A percentile compares a stretch with the other conserved stretches of the same genome.
Conservation (phyloP, 768 basidiomycete species). For the Lactarius hengduanensis region DNA sequence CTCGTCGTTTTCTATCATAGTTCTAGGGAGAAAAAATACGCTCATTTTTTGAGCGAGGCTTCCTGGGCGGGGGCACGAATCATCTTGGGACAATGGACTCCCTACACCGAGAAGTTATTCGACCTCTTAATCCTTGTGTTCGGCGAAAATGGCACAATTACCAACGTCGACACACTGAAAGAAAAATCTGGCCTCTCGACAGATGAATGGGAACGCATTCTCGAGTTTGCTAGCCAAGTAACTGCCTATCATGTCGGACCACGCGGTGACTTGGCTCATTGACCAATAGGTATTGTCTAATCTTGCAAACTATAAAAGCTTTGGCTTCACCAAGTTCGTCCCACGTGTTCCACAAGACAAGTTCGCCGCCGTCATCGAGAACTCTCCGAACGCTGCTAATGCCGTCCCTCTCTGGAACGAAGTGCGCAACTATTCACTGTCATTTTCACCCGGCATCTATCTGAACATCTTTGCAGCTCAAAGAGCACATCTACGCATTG, state of each 20-base stretch:
- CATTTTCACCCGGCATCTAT: background rate
- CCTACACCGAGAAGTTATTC: conserved; percentile 63
- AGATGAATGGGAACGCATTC: conserved; percentile 64
- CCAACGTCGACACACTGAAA: conserved; percentile 55
- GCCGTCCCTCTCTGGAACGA: conserved; percentile 62
- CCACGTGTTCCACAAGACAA: conserved; percentile 62
- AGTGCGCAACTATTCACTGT: conserved; percentile 38
- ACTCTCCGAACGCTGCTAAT: conserved; percentile 56
- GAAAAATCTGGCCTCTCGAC: conserved; percentile 50
- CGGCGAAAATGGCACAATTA: conserved; percentile 56
- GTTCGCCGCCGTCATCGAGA: conserved; percentile 61
- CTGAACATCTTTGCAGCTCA: conserved; percentile 46
- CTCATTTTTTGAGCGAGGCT: conserved; percentile 67
- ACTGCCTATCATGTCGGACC: conserved; percentile 1
- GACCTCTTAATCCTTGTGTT: conserved; percentile 71
- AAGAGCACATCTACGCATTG: conserved; percentile 69
- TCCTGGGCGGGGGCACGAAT: conserved; percentile 85
- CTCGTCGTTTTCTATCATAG: conserved; percentile 38
- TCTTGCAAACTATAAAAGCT: conserved; percentile 73
- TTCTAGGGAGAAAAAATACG: conserved; percentile 73
- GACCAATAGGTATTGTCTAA: conserved; percentile 51
- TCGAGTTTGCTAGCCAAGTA: conserved; percentile 77
- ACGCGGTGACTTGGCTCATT: background rate
- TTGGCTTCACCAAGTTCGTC: conserved; percentile 84
- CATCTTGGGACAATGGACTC: conserved; percentile 83